Base-by-base conservation (phyloP, 129 eudicot genomes). In the Logfia minima region DNA sequence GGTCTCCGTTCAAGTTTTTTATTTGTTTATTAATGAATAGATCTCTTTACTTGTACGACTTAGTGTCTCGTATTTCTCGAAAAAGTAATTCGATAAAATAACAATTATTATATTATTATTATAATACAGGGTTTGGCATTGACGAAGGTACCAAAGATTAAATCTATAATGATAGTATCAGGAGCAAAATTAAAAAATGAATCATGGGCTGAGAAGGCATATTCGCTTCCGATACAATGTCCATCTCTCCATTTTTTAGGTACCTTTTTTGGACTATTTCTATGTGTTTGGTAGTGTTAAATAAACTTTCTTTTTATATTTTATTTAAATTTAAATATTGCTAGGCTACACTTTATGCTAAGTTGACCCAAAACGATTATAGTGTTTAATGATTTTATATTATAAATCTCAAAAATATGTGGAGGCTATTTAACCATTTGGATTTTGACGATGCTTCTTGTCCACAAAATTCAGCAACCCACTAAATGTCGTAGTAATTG, bases 181-280 rank as follows among this genome's bases (percentile, higher is more conserved):
- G 99, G 97, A 10, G 99, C 97, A 22, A 91, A 94, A 71, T 74
- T 94, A 0, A 87, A 60, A 81, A 85, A 82, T 66, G 77, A 74
- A 70, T 23, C 96, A 1, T 28, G 75, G 73, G 89, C 89, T 19
- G 91, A 91, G 55, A 92, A 91, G 75, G 97, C 96, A 59, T 95
- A 83, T 76, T 80, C 89, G 2, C 52, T 83, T 58, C 76, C 87
- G 18, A 75, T 88, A 35, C 85, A 75, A 29, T 95, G 96, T 77
- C 92, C 96, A 8, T 89, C 97, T 34, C 78, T 95, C 79, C 99
- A 95, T 82, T 83, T 90, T 76, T 72, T 92, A 85, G 98, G 98
- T 92, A 86, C 66, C 31, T 1, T 11, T 29, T 23, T 71, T 56
- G 24, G 24, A 31, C 64, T 34, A 35, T 16, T 55, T 66, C 35